Conservation (phyloP, 2,329 filamentous ascomycete genomes). For the Aureobasidium pullulans region DNA sequence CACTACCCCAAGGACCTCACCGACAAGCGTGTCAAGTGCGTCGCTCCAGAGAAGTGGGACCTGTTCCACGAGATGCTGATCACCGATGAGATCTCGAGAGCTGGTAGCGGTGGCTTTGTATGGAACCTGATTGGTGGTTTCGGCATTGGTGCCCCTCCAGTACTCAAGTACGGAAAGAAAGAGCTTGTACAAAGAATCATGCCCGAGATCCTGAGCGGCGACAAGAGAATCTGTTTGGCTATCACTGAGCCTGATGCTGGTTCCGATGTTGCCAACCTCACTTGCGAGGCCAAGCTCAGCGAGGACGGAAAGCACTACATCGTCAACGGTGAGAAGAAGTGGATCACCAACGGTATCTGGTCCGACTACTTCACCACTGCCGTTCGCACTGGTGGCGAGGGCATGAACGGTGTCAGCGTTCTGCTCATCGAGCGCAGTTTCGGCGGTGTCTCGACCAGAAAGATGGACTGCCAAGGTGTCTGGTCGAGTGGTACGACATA, state of each 20-base stretch:
- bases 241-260: conserved; percentile 95
- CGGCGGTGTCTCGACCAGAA: conserved; percentile 82
- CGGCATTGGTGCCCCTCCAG: conserved; percentile 84
- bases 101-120: conserved; percentile 84
- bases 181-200: conserved; percentile 77
- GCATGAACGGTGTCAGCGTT: conserved; percentile 88
- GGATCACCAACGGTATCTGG: conserved; percentile 95
- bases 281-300: conserved; percentile 88
- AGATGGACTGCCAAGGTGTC: conserved; percentile 98
- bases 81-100: conserved; percentile 87
- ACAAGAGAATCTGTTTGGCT: conserved; percentile 95
- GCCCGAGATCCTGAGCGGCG: conserved; percentile 78
- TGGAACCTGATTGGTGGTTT: conserved; percentile 98
- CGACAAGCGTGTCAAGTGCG: conserved; percentile 64
- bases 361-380: conserved; percentile 96
- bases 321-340: conserved; percentile 99
- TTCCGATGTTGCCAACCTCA: conserved; percentile 89
- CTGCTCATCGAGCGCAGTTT: conserved; percentile 82
- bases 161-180: conserved; percentile 88
- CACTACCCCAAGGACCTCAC: conserved; percentile 64
- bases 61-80: conserved; percentile 95
- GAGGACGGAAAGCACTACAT: conserved; percentile 98
- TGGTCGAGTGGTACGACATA: conserved; percentile 95
- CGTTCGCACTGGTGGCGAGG: conserved; percentile 74
- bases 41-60: conserved; percentile 87